Evolutionary conservation across 1,139 yeast species (phyloP).

Genomic region (Sugiyamaella grinbergsii): DNA sequence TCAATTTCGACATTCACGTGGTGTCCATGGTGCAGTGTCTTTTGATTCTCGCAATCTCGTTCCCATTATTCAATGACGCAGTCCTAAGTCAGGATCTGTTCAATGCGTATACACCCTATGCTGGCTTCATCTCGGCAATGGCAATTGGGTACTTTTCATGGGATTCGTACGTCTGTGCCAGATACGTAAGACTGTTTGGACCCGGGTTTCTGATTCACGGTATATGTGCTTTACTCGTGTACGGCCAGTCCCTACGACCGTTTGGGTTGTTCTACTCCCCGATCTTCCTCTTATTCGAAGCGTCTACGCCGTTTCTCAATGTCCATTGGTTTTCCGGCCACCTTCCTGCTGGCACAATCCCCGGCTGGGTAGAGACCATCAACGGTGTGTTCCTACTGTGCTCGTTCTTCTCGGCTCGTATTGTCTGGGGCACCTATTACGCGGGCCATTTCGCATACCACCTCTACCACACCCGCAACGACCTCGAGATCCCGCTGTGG

Average conservation of each 20-base stretch:
- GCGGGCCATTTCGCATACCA: constrained; percentile 43
- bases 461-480: constrained; percentile 35
- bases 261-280: constrained; percentile 85
- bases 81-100: constrained; percentile 52
- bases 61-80: constrained; percentile 65
- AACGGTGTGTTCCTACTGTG: constrained; percentile 72
- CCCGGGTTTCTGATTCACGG: constrained; percentile 86
- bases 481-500: constrained; percentile 34
- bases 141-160: constrained; percentile 90
- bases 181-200: constrained; percentile 69
- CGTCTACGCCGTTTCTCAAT: constrained; percentile 91
- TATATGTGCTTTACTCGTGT: constrained; percentile 75
- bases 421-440: constrained; percentile 87
- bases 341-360: constrained; percentile 59
- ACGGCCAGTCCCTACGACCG: constrained; percentile 63
- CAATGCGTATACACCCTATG: constrained; percentile 72
- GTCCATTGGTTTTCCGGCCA: constrained; percentile 87
- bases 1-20: constrained; percentile 85
- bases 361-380: constrained; percentile 54
- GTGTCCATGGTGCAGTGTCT: constrained; percentile 85
- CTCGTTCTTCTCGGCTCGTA: constrained; percentile 75
- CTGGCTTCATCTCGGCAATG: constrained; percentile 67
- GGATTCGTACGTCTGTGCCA: constrained; percentile 73
- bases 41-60: constrained; percentile 54
- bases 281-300: constrained; percentile 80